Evolutionary conservation across 108 stramenopile genomes (phyloP).

Genomic region (Fragilaria radians): DNA sequence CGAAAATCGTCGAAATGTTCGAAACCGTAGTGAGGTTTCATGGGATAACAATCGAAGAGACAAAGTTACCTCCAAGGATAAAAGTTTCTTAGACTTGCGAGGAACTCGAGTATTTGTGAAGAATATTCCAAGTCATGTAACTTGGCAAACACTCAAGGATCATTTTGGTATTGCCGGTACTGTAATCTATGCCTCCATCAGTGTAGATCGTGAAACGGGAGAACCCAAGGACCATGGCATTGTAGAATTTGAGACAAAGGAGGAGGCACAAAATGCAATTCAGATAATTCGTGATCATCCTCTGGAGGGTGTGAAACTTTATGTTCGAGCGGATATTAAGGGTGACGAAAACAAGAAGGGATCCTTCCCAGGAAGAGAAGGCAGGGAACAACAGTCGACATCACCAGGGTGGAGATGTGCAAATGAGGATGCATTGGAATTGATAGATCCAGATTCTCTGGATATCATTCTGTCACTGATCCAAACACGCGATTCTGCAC

Average conservation of each 20-base stretch:
- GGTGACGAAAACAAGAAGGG: conserved; percentile 24
- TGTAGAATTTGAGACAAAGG: conserved; percentile 73
- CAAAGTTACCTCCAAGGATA: no score
- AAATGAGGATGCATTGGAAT: conserved; percentile 44
- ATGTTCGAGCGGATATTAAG: conserved; percentile 76
- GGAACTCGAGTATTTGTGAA: conserved; percentile 78
- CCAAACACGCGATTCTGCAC: conserved; percentile 54
- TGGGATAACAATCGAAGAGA: conserved; percentile 2
- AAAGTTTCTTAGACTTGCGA: conserved; percentile 39
- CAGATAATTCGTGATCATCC: conserved; percentile 70
- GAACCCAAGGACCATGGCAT: conserved; percentile 70
- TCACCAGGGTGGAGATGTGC: conserved; percentile 72
- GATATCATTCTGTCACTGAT: conserved; percentile 37
- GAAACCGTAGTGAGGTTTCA: not conserved
- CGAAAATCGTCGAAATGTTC: not conserved
- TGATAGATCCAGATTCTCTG: conserved; percentile 36
- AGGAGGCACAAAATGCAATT: conserved; percentile 64
- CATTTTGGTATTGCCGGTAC: conserved; percentile 67
- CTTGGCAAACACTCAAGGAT: conserved; percentile 81
- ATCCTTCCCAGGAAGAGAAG: not conserved
- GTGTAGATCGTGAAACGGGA: conserved; percentile 51
- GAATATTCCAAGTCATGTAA: conserved; percentile 48
- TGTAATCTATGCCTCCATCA: conserved; percentile 79
- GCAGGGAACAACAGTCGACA: conserved; percentile 18
- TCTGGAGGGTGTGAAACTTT: conserved; percentile 52